Evolutionary conservation across 768 basidiomycete species (phyloP).

Genomic region (Paxillus involutus): DNA sequence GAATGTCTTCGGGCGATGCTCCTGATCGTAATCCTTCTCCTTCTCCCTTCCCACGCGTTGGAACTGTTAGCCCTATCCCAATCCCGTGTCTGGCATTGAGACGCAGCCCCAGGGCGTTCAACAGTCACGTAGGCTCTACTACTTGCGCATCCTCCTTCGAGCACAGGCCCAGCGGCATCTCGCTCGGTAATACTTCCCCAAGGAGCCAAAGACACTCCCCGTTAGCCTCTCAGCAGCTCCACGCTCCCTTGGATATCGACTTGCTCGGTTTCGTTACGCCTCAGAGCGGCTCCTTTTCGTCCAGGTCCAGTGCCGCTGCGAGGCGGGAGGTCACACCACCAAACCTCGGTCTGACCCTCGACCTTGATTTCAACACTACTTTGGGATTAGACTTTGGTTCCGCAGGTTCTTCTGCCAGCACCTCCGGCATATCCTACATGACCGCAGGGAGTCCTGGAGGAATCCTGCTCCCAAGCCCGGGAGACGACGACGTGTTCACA

Average conservation of each 20-base stretch:
- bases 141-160: slow-evolving; percentile 16
- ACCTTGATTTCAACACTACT: slow-evolving; percentile 20
- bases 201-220: not conserved
- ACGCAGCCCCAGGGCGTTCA: slow-evolving; percentile 9
- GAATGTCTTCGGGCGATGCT: not conserved
- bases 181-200: not conserved
- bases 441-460: slow-evolving; percentile 13
- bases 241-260: slow-evolving; percentile 13
- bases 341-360: slow-evolving; percentile 18
- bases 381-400: slow-evolving; percentile 14
- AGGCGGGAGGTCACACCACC: not conserved
- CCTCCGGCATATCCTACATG: slow-evolving; percentile 18
- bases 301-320: slow-evolving; percentile 3
- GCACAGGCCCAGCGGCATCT: slow-evolving; percentile 11
- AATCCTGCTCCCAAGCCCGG: slow-evolving; percentile 9
- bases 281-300: not conserved
- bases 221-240: not conserved
- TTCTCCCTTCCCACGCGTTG: slow-evolving; percentile 20
- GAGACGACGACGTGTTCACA: slow-evolving; percentile 14
- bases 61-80: slow-evolving; percentile 3
- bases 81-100: not conserved
- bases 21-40: slow-evolving; percentile 5
- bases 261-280: slow-evolving; percentile 5
- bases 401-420: slow-evolving; percentile 14
- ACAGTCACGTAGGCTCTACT: slow-evolving; percentile 7